Percentiles rank a stretch among this genome's conserved stretches.
Evolutionary conservation across 2,329 filamentous ascomycete species (phyloP).

Genomic region (Thelonectria olida): DNA sequence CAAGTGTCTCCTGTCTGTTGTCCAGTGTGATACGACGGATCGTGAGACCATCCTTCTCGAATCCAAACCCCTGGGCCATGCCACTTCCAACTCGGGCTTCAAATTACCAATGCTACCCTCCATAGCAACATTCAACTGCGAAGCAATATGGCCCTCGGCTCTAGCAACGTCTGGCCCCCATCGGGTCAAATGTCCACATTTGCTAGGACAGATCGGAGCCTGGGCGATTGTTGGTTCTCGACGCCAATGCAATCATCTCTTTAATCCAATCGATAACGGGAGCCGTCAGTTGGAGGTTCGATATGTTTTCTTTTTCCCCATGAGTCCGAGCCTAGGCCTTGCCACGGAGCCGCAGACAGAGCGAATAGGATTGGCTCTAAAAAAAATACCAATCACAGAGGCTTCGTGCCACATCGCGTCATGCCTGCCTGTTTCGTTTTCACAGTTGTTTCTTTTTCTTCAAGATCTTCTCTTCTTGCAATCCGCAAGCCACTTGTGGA

Average conservation of each 20-base stretch:
- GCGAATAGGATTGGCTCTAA: background rate
- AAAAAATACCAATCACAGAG: background rate
- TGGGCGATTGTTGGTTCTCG: conserved; percentile 13
- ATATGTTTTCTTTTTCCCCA: conserved; percentile 14
- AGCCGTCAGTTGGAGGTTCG: background rate
- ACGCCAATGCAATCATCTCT: conserved; percentile 14
- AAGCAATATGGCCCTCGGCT: conserved; percentile 8
- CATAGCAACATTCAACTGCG: background rate
- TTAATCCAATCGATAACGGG: conserved; percentile 6
- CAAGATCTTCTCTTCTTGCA: background rate
- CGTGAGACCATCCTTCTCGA: conserved; percentile 23
- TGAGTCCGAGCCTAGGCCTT: background rate
- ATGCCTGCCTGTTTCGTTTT: background rate
- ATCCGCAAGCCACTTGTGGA: background rate
- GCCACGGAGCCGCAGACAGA: background rate
- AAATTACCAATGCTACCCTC: conserved; percentile 20
- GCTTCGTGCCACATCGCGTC: conserved; percentile 1
- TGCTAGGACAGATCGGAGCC: conserved; percentile 4
- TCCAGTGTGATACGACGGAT: conserved; percentile 10
- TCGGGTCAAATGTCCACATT: conserved; percentile 3
- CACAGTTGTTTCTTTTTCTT: background rate
- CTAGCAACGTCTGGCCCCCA: too few species aligned
- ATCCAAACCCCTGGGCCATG: conserved; percentile 16
- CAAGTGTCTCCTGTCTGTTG: conserved; percentile 17
- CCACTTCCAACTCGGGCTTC: conserved; percentile 6